phyloP scores from a whole-genome alignment of 148 eudicot species.

The Fagopyrum esculentum region DNA sequence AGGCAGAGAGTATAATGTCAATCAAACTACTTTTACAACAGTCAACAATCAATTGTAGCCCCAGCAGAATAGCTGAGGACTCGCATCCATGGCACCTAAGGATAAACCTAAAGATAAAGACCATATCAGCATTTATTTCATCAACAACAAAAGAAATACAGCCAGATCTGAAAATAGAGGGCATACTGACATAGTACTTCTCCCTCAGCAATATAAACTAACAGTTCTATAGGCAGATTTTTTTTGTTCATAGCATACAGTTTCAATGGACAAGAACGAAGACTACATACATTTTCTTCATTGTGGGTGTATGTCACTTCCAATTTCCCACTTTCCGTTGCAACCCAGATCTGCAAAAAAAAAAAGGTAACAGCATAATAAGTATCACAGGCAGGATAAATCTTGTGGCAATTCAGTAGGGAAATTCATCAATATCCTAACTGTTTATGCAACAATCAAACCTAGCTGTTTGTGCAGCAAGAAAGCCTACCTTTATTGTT shows the following conservation, averaged over 20 bases:
- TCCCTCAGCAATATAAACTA: not conserved
- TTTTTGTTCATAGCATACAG: not conserved
- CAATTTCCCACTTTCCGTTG: constrained; percentile 73
- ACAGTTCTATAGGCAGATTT: not conserved
- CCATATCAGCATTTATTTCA: not conserved
- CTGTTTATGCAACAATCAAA: not conserved
- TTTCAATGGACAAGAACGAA: constrained; percentile 3
- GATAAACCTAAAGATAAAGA: not conserved
- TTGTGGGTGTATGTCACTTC: constrained; percentile 87
- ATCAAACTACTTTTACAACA: too few species aligned
- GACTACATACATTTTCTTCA: constrained; percentile 64
- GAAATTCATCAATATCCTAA: too few species aligned
- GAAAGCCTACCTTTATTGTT: constrained; percentile 63
- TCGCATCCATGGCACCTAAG: not conserved
- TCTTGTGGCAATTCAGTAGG: not conserved
- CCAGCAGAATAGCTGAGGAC: not conserved
- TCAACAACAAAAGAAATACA: not conserved
- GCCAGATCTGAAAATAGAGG: not conserved
- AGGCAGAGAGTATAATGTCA: too few species aligned
- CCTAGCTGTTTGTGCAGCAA: constrained; percentile 32
- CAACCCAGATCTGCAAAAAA: constrained; percentile 73
- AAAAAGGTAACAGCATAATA: constrained; percentile 10
- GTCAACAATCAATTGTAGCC: not conserved
- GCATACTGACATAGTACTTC: not conserved
- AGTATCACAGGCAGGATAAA: not conserved